Evolutionary conservation across 345 rosid species (phyloP).

Genomic region (Gossypium rotundifolium): DNA sequence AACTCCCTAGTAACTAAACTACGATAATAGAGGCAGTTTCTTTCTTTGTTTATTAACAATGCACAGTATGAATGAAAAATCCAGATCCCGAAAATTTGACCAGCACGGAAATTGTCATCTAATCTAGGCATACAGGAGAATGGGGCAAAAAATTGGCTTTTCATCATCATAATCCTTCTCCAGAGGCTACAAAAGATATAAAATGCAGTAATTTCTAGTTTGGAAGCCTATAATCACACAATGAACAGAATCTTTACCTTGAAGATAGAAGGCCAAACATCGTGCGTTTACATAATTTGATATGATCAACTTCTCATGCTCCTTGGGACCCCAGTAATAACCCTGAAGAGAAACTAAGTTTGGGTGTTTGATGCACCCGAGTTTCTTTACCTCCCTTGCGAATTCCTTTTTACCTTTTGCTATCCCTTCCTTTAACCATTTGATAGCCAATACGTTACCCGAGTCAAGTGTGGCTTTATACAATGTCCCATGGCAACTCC

Average conservation of each 20-base stretch:
- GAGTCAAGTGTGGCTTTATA: slow-evolving; percentile 71
- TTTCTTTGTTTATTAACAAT: not conserved
- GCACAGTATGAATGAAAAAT: not conserved
- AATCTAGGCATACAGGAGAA: not conserved
- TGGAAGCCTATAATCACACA: not conserved
- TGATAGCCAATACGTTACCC: slow-evolving; percentile 56
- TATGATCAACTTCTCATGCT: slow-evolving; percentile 77
- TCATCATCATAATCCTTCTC: too few relatives aligned
- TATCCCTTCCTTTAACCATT: slow-evolving; percentile 84
- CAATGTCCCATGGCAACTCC: slow-evolving; percentile 77
- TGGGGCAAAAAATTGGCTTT: not conserved
- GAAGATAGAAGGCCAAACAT: slow-evolving; percentile 68
- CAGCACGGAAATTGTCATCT: not conserved
- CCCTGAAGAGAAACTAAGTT: slow-evolving; percentile 77
- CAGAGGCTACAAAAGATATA: too few relatives aligned
- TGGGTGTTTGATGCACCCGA: slow-evolving; percentile 76
- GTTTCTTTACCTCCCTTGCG: slow-evolving; percentile 82
- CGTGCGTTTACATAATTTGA: slow-evolving; percentile 54
- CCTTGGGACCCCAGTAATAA: slow-evolving; percentile 82
- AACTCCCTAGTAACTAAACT: not conserved
- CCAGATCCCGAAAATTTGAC: not conserved
- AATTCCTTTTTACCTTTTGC: slow-evolving; percentile 79
- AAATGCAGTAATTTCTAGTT: not conserved
- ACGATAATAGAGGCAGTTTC: not conserved
- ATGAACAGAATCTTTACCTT: slow-evolving; percentile 40